Evolutionary conservation across 2,329 filamentous ascomycete species (phyloP).

Genomic region (Pseudogymnoascus sp.): DNA sequence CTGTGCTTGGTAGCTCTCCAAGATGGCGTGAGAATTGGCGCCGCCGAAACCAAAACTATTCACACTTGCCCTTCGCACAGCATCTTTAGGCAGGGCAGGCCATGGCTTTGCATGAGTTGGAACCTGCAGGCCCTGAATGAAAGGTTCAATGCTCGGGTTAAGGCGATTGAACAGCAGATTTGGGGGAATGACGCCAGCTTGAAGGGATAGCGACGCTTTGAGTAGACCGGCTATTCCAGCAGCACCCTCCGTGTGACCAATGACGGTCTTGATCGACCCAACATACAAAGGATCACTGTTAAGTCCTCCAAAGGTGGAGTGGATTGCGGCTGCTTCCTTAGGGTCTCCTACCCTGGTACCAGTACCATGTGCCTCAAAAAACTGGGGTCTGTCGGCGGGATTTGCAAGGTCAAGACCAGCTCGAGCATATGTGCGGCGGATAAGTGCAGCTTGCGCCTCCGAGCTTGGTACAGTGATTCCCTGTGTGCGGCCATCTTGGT

Average conservation of each 20-base stretch:
- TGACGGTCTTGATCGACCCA: slow-evolving; percentile 22
- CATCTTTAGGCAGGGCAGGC: slow-evolving; percentile 13
- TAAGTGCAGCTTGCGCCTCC: slow-evolving; percentile 30
- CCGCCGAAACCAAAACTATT: slow-evolving; percentile 37
- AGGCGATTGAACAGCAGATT: slow-evolving; percentile 27
- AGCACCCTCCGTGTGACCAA: slow-evolving; percentile 23
- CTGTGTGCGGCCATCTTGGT: slow-evolving; percentile 38
- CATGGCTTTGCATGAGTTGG: slow-evolving; percentile 13
- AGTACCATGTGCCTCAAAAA: slow-evolving; percentile 25
- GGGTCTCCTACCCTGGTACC: slow-evolving; percentile 24
- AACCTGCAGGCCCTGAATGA: background rate
- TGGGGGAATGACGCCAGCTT: slow-evolving; percentile 25
- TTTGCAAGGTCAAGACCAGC: slow-evolving; percentile 12
- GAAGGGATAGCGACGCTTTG: slow-evolving; percentile 24
- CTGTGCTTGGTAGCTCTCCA: slow-evolving; percentile 31
- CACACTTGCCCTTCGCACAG: slow-evolving; percentile 20
- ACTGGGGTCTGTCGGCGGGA: slow-evolving; percentile 11
- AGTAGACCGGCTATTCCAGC: slow-evolving; percentile 20
- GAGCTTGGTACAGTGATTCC: slow-evolving; percentile 38
- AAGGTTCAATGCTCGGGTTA: slow-evolving; percentile 28
- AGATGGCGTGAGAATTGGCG: slow-evolving; percentile 39
- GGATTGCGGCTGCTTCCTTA: slow-evolving; percentile 19
- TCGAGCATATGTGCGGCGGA: slow-evolving; percentile 27
- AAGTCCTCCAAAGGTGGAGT: slow-evolving; percentile 16
- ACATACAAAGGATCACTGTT: slow-evolving; percentile 15